A percentile compares a stretch with the other conserved stretches of the same genome.
These are phyloP conservation scores for Leucaena leucocephala DNA, from an alignment of 306 rosid genomes.

Conservation along the genomic window DNA sequence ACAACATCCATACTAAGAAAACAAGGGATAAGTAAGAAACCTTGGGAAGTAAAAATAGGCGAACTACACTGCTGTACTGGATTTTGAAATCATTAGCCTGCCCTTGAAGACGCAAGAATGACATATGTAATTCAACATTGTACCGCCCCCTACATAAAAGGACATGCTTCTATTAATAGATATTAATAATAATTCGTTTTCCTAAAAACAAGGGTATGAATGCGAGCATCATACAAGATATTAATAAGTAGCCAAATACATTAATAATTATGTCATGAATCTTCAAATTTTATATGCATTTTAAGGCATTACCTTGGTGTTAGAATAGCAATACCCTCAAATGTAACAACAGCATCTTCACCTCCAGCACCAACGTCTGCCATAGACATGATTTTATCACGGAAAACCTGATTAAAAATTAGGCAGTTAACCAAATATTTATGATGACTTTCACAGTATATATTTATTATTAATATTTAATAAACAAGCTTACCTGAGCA, in stretches of 20 bases:
- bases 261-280: conserved; percentile 8
- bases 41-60: conserved; percentile 97
- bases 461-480: neutral
- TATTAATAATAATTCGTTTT: neutral
- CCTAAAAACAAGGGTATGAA: neutral
- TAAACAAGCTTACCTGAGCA: conserved; percentile 75
- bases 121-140: conserved; percentile 92
- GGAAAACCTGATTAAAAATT: conserved; percentile 68
- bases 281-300: conserved; percentile 2
- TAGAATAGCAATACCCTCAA: conserved; percentile 98
- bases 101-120: conserved; percentile 93
- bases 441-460: neutral
- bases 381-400: conserved; percentile 90
- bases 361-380: conserved; percentile 96
- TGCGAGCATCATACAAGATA: conserved; percentile 17
- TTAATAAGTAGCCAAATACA: conserved; percentile 7
- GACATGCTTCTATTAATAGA: conserved; percentile 35
- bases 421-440: conserved; percentile 33
- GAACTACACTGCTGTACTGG: conserved; percentile 97
- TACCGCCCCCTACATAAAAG: conserved; percentile 82
- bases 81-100: conserved; percentile 99
- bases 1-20: conserved; percentile 18
- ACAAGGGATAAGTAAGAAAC: conserved; percentile 46
- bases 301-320: conserved; percentile 77
- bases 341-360: conserved; percentile 93